Percentiles rank a stretch among this genome's conserved stretches.
These are phyloP conservation scores for Miscanthus lutarioriparius DNA, from an alignment of 176 grass and related monocot species.

Conservation along the genomic window DNA sequence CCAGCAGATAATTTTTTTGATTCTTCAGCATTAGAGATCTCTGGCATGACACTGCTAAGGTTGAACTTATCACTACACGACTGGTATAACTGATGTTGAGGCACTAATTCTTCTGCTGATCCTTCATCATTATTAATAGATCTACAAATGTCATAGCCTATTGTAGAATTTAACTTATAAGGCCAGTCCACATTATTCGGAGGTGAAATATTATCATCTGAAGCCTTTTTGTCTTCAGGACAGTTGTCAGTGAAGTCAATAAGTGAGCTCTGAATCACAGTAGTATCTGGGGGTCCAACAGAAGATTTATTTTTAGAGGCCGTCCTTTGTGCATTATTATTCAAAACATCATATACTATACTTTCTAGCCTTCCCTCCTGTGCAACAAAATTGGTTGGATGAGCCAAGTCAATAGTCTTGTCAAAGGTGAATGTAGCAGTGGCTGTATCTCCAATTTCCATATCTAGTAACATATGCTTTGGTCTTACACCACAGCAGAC, in stretches of 20 bases:
- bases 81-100: slow-evolving; percentile 6
- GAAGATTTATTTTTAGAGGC: slow-evolving; percentile 18
- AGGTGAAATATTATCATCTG: neutral
- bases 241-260: neutral
- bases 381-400: slow-evolving; percentile 23
- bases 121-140: slow-evolving; percentile 32
- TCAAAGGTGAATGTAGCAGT: slow-evolving; percentile 39
- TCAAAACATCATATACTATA: slow-evolving; percentile 62
- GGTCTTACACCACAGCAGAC: slow-evolving; percentile 30
- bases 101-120: slow-evolving; percentile 12
- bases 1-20: slow-evolving; percentile 26
- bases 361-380: slow-evolving; percentile 54
- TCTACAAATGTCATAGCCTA: slow-evolving; percentile 21
- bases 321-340: slow-evolving; percentile 39
- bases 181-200: too few species aligned
- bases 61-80: slow-evolving; percentile 23
- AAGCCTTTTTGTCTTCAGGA: slow-evolving; percentile 16
- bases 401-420: slow-evolving; percentile 38
- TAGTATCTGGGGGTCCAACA: slow-evolving; percentile 23
- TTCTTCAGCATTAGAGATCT: slow-evolving; percentile 21
- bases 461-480: slow-evolving; percentile 35
- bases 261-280: neutral
- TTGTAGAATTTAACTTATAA: slow-evolving; percentile 26
- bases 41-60: slow-evolving; percentile 5
- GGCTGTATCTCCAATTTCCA: slow-evolving; percentile 2